Evolutionary conservation across 768 basidiomycete genomes (phyloP).

Genomic region (Lentinula boryana): DNA sequence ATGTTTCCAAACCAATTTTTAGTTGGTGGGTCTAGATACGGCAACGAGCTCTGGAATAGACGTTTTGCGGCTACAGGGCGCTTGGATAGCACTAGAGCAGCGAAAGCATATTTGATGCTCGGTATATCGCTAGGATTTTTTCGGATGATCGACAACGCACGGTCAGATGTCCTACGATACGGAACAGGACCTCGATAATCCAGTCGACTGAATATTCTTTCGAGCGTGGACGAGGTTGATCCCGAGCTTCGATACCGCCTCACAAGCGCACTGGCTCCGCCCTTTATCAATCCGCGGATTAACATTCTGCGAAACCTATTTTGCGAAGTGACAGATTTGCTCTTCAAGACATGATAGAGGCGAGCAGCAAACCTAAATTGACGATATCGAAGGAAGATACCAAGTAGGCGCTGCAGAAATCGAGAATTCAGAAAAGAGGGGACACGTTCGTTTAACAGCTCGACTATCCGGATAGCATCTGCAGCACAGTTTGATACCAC

Average conservation of each 20-base stretch:
- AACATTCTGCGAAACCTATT: constrained; percentile 27
- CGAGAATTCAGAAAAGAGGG: constrained; percentile 34
- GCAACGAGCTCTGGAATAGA: constrained; percentile 26
- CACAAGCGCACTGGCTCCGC: constrained; percentile 25
- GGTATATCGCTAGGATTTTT: constrained; percentile 19
- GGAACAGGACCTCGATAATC: constrained; percentile 19
- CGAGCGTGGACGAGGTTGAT: constrained; percentile 14
- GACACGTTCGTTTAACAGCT: constrained; percentile 25
- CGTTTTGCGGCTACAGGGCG: constrained; percentile 38
- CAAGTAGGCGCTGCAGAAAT: constrained; percentile 33
- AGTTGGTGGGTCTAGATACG: constrained; percentile 21
- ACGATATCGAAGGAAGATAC: constrained; percentile 32
- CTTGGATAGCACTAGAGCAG: constrained; percentile 32
- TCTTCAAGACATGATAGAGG: constrained; percentile 18
- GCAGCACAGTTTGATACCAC: constrained; percentile 29
- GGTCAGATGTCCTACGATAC: constrained; percentile 10
- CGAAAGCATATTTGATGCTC: constrained; percentile 26
- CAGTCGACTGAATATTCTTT: constrained; percentile 18
- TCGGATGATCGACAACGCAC: constrained; percentile 17
- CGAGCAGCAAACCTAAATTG: constrained; percentile 29
- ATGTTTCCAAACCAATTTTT: constrained; percentile 50
- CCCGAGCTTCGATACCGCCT: constrained; percentile 6
- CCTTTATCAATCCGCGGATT: constrained; percentile 19
- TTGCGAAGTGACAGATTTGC: constrained; percentile 14
- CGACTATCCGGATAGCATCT: constrained; percentile 31